Conservation (phyloP, 2,329 filamentous ascomycete genomes). For the Blumeriella jaapii region DNA sequence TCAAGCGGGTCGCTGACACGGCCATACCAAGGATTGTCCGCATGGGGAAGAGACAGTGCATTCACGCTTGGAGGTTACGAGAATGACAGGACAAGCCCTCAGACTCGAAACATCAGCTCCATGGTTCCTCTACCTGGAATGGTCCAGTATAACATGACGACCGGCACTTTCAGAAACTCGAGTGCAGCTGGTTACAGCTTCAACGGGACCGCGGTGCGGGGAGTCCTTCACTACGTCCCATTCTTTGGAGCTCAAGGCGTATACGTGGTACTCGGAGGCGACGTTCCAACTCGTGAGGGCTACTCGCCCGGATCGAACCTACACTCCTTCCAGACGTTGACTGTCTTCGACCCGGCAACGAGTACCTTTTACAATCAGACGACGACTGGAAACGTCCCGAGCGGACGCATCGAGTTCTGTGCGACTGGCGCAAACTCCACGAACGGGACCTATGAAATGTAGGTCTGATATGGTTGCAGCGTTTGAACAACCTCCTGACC, state of each 20-base stretch:
- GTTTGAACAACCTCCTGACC: no score
- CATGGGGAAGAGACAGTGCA: constrained; percentile 5
- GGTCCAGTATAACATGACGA: constrained; percentile 6
- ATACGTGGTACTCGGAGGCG: constrained; percentile 5
- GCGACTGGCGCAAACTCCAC: constrained; percentile 6
- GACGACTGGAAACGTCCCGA: constrained; percentile 10
- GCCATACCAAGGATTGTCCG: constrained; percentile 7
- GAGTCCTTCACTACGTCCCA: constrained; percentile 7
- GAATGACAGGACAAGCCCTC: constrained; percentile 2
- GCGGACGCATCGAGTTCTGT: constrained; percentile 9
- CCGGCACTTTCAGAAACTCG: constrained; percentile 7
- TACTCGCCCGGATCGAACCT: constrained; percentile 1
- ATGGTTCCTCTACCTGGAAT: constrained; percentile 5
- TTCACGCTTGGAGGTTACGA: constrained; percentile 6
- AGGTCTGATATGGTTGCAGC: neutral
- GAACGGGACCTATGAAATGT: constrained; percentile 14
- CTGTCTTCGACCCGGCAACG: constrained; percentile 8
- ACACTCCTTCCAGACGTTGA: constrained; percentile 7
- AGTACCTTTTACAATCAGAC: constrained; percentile 8
- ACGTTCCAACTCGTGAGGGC: constrained; percentile 1
- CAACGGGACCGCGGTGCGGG: constrained; percentile 5
- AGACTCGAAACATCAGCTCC: constrained; percentile 1
- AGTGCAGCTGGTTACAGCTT: constrained; percentile 6
- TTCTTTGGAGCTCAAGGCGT: constrained; percentile 8
- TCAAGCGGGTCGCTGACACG: constrained; percentile 1